A percentile compares a stretch with the other conserved stretches of the same genome.
phyloP scores from a whole-genome alignment of 768 basidiomycete genomes.

The Tylopilus plumbeoviolaceoides region DNA sequence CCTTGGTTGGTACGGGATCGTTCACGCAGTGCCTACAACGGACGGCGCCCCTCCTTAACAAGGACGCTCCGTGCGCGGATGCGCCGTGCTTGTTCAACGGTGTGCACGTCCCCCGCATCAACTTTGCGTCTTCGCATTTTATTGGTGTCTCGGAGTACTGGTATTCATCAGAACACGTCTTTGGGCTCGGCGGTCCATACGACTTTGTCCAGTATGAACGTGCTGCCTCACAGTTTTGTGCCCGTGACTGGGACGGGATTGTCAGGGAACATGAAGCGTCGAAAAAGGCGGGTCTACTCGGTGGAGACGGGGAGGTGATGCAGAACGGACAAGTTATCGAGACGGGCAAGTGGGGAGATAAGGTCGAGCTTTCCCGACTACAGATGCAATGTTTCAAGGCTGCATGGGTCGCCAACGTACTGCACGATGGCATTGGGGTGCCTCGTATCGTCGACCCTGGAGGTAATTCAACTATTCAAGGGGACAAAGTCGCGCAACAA shows the following conservation, averaged over 20 bases:
- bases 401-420: constrained; percentile 93
- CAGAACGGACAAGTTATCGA: constrained; percentile 57
- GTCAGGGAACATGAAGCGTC: constrained; percentile 58
- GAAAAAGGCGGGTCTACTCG: constrained; percentile 44
- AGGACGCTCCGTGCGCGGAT: constrained; percentile 76
- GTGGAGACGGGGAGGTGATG: constrained; percentile 64
- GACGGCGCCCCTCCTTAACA: constrained; percentile 79
- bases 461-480: constrained; percentile 69
- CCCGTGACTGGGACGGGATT: constrained; percentile 73
- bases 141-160: constrained; percentile 99
- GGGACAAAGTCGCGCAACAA: constrained; percentile 67
- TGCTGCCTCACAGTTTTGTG: constrained; percentile 84
- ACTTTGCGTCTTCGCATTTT: constrained; percentile 90
- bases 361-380: constrained; percentile 78
- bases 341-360: constrained; percentile 63
- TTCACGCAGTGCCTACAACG: constrained; percentile 78
- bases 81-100: constrained; percentile 92
- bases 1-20: constrained; percentile 81
- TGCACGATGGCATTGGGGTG: constrained; percentile 94
- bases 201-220: constrained; percentile 96
- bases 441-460: constrained; percentile 86
- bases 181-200: constrained; percentile 91
- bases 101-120: constrained; percentile 88
- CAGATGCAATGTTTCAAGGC: constrained; percentile 99
- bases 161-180: constrained; percentile 98